phyloP scores from a whole-genome alignment of 2,329 filamentous ascomycete genomes.

The Diaporthe destruens region DNA sequence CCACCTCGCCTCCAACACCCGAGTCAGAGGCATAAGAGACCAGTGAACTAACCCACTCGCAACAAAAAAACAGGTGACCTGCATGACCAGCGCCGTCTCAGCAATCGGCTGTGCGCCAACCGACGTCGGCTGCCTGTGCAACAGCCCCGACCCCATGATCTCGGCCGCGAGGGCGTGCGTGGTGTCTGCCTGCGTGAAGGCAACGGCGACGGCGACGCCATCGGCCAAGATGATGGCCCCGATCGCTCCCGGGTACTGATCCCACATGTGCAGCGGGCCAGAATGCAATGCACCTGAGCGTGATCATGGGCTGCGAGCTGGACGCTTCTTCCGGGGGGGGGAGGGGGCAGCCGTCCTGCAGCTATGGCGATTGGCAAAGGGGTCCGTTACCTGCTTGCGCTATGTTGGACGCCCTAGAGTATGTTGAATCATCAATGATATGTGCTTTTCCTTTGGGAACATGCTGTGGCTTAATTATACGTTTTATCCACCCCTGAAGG shows the following conservation, averaged over 20 bases:
- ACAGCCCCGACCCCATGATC: neutral
- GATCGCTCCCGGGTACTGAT: too few species aligned
- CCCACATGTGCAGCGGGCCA: neutral
- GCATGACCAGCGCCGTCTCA: constrained; percentile 21
- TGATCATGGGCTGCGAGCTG: neutral
- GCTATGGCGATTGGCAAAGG: too few species aligned
- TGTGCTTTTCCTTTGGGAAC: neutral
- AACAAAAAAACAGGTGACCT: neutral
- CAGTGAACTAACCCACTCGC: neutral
- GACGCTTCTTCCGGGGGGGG: too few species aligned
- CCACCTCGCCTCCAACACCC: too few species aligned
- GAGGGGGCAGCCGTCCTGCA: too few species aligned
- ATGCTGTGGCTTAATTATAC: neutral
- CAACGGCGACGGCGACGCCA: neutral
- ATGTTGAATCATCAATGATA: too few species aligned
- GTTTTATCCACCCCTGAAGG: neutral
- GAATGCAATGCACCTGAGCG: neutral
- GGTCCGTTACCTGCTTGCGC: neutral
- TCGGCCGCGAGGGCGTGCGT: constrained; percentile 8
- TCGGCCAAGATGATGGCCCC: too few species aligned
- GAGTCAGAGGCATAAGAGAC: too few species aligned
- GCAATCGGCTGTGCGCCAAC: neutral
- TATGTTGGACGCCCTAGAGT: too few species aligned
- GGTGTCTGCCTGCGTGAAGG: neutral
- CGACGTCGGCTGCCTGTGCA: constrained; percentile 1